A percentile compares a stretch with the other conserved stretches of the same genome.
phyloP scores from a whole-genome alignment of 2,329 filamentous ascomycete species.

The Cladosporium oxysporum region DNA sequence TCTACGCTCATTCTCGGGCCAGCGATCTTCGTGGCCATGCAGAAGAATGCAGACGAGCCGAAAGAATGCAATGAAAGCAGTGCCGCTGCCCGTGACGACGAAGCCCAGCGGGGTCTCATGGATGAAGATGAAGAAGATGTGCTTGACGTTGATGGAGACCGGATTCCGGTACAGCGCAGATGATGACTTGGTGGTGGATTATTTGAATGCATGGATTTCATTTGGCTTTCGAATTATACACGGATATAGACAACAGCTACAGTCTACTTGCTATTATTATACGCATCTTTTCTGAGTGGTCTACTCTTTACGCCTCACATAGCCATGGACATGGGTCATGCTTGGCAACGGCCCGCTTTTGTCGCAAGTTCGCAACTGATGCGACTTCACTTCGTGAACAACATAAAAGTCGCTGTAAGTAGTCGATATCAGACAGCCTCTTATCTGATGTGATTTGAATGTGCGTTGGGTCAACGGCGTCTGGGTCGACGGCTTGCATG shows the following conservation, averaged over 20 bases:
- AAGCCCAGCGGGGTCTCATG: slow-evolving; percentile 28
- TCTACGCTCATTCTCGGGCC: slow-evolving; percentile 65
- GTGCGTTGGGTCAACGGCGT: neutral
- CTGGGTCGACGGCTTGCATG: neutral
- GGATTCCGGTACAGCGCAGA: neutral
- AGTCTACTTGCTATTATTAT: neutral
- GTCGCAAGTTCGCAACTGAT: neutral
- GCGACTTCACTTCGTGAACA: neutral
- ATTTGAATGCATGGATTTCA: neutral
- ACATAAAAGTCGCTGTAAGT: neutral
- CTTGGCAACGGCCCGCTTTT: neutral
- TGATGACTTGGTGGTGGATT: neutral
- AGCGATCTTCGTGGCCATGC: slow-evolving; percentile 64
- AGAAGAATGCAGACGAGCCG: slow-evolving; percentile 43
- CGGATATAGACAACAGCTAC: neutral
- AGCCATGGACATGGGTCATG: neutral
- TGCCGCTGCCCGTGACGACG: slow-evolving; percentile 26
- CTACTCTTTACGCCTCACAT: neutral
- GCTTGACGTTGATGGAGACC: neutral
- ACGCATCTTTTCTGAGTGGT: neutral
- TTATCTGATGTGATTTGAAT: neutral
- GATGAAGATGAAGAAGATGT: neutral
- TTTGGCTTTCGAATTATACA: neutral
- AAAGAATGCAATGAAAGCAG: slow-evolving; percentile 21
- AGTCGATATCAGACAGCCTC: neutral